Conservation (phyloP, 2,329 filamentous ascomycete genomes). For the Hypoxylon rubiginosum region DNA sequence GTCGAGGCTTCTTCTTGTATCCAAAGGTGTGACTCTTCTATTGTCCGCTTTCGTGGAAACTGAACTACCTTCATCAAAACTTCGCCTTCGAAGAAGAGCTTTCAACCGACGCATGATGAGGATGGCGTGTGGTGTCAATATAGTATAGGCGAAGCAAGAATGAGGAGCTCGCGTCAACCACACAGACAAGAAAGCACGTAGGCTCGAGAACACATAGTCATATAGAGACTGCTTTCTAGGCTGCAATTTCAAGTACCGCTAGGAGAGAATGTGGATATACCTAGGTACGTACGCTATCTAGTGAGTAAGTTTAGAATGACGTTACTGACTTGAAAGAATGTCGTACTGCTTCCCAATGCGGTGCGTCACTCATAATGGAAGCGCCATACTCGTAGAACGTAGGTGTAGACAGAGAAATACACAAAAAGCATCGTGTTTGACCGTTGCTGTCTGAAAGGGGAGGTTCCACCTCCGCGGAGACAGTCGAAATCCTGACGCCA, state of each 20-base stretch:
- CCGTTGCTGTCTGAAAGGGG: background rate
- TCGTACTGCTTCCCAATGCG: background rate
- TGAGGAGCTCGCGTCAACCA: background rate
- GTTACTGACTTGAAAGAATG: background rate
- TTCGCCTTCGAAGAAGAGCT: conserved; percentile 16
- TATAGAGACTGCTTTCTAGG: background rate
- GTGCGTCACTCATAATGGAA: background rate
- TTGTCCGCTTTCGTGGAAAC: background rate
- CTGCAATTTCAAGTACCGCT: background rate
- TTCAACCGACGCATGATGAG: conserved; percentile 23
- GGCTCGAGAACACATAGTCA: background rate
- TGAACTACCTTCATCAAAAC: background rate
- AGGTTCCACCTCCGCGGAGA: background rate
- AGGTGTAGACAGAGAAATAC: background rate
- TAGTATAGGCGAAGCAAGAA: background rate
- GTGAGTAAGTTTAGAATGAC: background rate
- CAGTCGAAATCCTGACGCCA: background rate
- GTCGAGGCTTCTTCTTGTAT: background rate
- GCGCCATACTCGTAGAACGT: background rate
- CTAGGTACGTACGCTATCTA: background rate
- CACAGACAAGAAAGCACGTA: background rate
- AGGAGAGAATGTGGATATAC: conserved; percentile 1
- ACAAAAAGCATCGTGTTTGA: background rate
- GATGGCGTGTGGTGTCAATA: background rate
- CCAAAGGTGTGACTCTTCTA: background rate